Evolutionary conservation across 768 basidiomycete genomes (phyloP), one percentile per base, ranked within the genome.

Genomic region (Amanita pseudoporphyria): DNA sequence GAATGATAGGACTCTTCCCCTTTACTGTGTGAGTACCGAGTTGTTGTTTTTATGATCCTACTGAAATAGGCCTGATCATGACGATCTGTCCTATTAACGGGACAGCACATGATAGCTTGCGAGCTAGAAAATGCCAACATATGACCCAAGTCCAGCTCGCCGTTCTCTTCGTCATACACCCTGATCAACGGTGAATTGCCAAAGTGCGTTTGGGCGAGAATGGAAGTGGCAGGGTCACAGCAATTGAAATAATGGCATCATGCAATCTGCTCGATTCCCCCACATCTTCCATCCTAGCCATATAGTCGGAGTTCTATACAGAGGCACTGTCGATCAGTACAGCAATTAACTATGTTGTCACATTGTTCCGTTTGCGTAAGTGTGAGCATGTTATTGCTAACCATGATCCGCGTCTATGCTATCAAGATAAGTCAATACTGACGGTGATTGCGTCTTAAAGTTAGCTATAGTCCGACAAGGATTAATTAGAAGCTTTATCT

Each of bases 301-400:
- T 28, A 28, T 28, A 28, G n/a, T 24, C 16, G 28, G 43, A 31
- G 26, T 32, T 44, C 14, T 5, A 12, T 24, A 3, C 16, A 44
- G 31, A 31, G 16, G n/a, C 26, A 18, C 31, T 28, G 43, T 44
- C 45, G 45, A 46, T 46, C 32, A 46, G 45, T n/a, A 7, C 32
- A 5, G 1, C 32, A 46, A 35, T 21, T 33, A 18, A 14, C 32
- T 36, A 31, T 35, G 16, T 35, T 32, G 32, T 45, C 31, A 31
- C 30, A 33, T 36, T 46, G 21, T 33, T 35, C 28, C 44, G 44
- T 45, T 21, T 14, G 44, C 13, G 6, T 10, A 19, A n/a, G n/a
- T n/a, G n/a, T n/a, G 5, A 16, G 32, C 32, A 13, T 33, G 32
- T 21, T 33, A n/a, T 9, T 22, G 31, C 16, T 44, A 33, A 22